Conservation (phyloP, 1,139 yeast genomes). For the Yamadazyma conglobata region DNA sequence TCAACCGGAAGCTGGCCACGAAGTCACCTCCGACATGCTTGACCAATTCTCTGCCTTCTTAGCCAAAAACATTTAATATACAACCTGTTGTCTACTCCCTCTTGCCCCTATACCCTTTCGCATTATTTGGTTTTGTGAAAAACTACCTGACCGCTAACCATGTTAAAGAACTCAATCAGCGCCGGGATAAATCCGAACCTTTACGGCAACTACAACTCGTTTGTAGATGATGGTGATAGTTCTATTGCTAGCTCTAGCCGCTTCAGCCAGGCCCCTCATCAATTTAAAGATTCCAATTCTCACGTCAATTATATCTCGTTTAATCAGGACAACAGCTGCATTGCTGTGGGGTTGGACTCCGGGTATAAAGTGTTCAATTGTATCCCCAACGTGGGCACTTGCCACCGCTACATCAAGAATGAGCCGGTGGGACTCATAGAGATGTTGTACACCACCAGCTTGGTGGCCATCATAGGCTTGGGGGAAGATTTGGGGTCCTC, state of each 20-base stretch:
- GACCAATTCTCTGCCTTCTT: conserved; percentile 34
- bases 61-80: conserved; percentile 10
- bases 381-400: conserved; percentile 77
- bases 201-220: conserved; percentile 10
- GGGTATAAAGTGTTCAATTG: conserved; percentile 89
- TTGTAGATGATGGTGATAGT: conserved; percentile 14
- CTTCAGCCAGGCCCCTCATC: conserved; percentile 10
- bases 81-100: too few relatives aligned
- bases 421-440: conserved; percentile 75
- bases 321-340: conserved; percentile 88
- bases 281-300: conserved; percentile 14
- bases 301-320: conserved; percentile 62
- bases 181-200: conserved; percentile 16
- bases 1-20: conserved; percentile 36
- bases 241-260: conserved; percentile 15
- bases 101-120: too few relatives aligned
- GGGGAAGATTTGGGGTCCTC: conserved; percentile 82
- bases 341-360: conserved; percentile 72
- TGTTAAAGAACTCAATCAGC: conserved; percentile 17
- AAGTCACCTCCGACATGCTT: conserved; percentile 34
- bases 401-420: conserved; percentile 48
- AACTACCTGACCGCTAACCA: too few relatives aligned
- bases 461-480: conserved; percentile 81
- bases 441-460: conserved; percentile 87
- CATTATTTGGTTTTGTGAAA: too few relatives aligned